Evolutionary conservation across 139 green algal genomes (phyloP).

Genomic region (Auxenochlorella pyrenoidosa): DNA sequence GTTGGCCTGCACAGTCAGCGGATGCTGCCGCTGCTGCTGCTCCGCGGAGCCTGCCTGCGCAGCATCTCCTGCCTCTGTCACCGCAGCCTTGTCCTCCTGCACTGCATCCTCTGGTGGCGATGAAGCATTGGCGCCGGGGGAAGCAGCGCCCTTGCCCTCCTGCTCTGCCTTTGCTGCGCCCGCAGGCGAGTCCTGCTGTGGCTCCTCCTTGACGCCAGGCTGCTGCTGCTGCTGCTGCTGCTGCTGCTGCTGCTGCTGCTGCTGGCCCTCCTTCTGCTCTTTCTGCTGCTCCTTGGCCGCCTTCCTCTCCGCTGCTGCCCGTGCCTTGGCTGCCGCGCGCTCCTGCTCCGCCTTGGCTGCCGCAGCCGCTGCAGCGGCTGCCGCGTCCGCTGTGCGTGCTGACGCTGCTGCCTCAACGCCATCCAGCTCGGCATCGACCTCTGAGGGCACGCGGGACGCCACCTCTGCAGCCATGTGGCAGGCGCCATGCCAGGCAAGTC

Average conservation of each 20-base stretch:
- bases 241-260: not conserved
- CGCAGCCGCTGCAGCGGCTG: not conserved
- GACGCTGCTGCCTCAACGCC: slow-evolving; percentile 1
- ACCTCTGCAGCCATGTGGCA: not conserved
- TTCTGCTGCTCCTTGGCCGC: not conserved
- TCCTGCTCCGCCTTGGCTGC: slow-evolving; percentile 9
- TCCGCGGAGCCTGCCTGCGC: not conserved
- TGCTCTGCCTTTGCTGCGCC: not conserved
- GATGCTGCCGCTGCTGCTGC: not conserved
- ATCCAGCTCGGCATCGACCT: not conserved
- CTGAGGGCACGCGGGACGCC: slow-evolving; percentile 14
- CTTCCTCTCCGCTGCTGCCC: not conserved
- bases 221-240: not conserved
- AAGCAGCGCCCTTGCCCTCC: not conserved
- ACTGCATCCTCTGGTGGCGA: not conserved
- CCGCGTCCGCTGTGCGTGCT: slow-evolving; percentile 1
- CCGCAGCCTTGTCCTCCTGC: not conserved
- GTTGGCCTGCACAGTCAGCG: not conserved
- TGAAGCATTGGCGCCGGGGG: too few species aligned
- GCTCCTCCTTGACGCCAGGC: not conserved
- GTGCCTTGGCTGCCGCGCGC: slow-evolving; percentile 4
- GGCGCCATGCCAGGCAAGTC: not conserved
- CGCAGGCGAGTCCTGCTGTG: not conserved
- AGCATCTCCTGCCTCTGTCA: not conserved
- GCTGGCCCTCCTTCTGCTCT: not conserved